Evolutionary conservation across 2,329 filamentous ascomycete genomes (phyloP).

Genomic region (Beauveria medogensis): DNA sequence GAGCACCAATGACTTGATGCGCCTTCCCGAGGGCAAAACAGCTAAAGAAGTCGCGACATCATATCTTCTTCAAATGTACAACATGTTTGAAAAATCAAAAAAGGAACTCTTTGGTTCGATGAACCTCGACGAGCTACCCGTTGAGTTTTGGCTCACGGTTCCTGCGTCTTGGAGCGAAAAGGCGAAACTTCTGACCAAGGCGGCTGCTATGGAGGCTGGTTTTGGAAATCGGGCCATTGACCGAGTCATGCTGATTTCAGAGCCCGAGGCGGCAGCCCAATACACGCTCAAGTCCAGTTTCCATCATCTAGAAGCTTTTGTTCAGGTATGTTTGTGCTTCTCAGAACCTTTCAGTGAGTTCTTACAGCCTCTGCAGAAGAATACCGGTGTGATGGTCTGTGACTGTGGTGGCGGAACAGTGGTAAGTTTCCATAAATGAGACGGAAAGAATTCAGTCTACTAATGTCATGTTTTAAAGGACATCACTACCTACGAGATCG

Average conservation of each 20-base stretch:
- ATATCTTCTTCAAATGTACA: background rate
- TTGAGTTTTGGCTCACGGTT: constrained; percentile 14
- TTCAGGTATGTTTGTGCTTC: constrained; percentile 28
- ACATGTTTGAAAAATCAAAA: background rate
- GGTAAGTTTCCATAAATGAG: background rate
- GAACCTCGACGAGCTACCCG: background rate
- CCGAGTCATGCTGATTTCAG: constrained; percentile 11
- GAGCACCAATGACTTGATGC: background rate
- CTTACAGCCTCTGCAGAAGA: background rate
- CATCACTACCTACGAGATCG: background rate
- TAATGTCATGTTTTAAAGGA: background rate
- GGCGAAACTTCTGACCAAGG: constrained; percentile 10
- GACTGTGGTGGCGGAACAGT: constrained; percentile 7
- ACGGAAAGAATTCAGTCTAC: background rate
- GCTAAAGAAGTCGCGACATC: background rate
- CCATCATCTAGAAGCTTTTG: constrained; percentile 33
- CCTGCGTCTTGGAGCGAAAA: constrained; percentile 13
- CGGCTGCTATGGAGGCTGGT: background rate
- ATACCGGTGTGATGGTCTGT: background rate
- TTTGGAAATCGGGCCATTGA: constrained; percentile 1
- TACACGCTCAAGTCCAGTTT: constrained; percentile 8
- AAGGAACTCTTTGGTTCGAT: background rate
- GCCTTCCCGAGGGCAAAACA: background rate
- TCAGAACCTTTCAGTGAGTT: too few relatives aligned
- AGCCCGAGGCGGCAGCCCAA: constrained; percentile 13